Base-by-base conservation (phyloP, 2,329 filamentous ascomycete genomes). In the Fusarium sp. region DNA sequence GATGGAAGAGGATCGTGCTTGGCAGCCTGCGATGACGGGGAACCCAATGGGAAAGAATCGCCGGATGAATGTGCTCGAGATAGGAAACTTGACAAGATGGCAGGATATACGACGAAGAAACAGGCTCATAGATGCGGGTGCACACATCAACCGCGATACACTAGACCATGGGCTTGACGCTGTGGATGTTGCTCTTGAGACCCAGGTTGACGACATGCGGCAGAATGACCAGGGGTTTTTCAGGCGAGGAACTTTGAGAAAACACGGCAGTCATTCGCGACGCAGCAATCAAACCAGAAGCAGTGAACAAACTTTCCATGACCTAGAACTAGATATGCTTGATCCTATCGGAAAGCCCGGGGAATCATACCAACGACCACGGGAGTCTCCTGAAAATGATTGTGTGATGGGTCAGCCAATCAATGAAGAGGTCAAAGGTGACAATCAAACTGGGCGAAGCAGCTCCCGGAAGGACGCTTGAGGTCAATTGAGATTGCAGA, bases 1-100 rank as follows among this genome's bases (percentile, higher is more conserved):
- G 31, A 80, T 85, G 67, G 80, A 84, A 13, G 84, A 85, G 55
- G 84, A 88, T 65, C 83, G 84, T 44, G 85, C 90, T 48, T 93
- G 90, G 91, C 87, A 87, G 61, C 89, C 91, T 2, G 84, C 90
- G 28, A 86, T 93, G 68, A 88, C 93, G 75, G 91, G 91, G 14
- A 91, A 92, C 74, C 91, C 91, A 14, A 88, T 87, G 45, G 88
- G 90, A 48, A 90, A 89, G 77, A 88, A 86, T 74, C 85, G 92
- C 51, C 85, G 89, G 64, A 89, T 94, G 84, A 93, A 88, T 75
- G 77, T 93, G 25, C 81, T 94, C 18, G 92, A 94, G 77, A 80
- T 92, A 62, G 91, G 92, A 0, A 80, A 82, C 37, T 82, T 91
- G 83, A 90, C 86, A 52, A 83, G 92, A 42, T 94, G 90, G 89